Evolutionary conservation across 192 early-diverging fungal species (phyloP).

Genomic region (Coemansia aciculifera): DNA sequence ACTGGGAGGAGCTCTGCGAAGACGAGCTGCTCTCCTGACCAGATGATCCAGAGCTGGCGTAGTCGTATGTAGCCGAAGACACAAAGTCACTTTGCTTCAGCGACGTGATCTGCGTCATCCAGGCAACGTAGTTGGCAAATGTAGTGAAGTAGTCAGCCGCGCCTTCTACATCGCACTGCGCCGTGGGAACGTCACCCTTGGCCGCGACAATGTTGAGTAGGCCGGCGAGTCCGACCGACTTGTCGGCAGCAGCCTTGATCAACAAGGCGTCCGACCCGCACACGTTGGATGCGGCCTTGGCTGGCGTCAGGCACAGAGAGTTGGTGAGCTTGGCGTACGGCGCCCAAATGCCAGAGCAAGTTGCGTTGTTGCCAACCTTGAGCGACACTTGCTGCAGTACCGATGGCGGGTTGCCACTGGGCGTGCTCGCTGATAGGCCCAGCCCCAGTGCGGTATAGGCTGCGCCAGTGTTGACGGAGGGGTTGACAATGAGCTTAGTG

Average conservation of each 20-base stretch:
- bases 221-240: slow-evolving; percentile 39
- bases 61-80: slow-evolving; percentile 36
- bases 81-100: slow-evolving; percentile 40
- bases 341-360: slow-evolving; percentile 44
- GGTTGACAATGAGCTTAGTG: slow-evolving; percentile 38
- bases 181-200: slow-evolving; percentile 31
- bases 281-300: slow-evolving; percentile 37
- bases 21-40: slow-evolving; percentile 13
- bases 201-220: slow-evolving; percentile 49
- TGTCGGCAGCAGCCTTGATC: slow-evolving; percentile 29
- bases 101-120: slow-evolving; percentile 49
- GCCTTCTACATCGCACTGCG: slow-evolving; percentile 23
- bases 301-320: slow-evolving; percentile 44
- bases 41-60: not conserved
- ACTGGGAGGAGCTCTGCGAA: slow-evolving; percentile 6
- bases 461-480: slow-evolving; percentile 12
- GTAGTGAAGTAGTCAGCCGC: slow-evolving; percentile 49
- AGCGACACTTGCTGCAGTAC: slow-evolving; percentile 25
- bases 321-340: slow-evolving; percentile 49
- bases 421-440: slow-evolving; percentile 10
- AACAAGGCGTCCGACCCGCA: slow-evolving; percentile 45
- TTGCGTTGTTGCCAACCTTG: slow-evolving; percentile 32
- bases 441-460: slow-evolving; percentile 38
- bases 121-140: slow-evolving; percentile 49
- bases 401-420: slow-evolving; percentile 5